Conservation (phyloP, 352 stramenopile genomes). For the Pythium aquatile region DNA sequence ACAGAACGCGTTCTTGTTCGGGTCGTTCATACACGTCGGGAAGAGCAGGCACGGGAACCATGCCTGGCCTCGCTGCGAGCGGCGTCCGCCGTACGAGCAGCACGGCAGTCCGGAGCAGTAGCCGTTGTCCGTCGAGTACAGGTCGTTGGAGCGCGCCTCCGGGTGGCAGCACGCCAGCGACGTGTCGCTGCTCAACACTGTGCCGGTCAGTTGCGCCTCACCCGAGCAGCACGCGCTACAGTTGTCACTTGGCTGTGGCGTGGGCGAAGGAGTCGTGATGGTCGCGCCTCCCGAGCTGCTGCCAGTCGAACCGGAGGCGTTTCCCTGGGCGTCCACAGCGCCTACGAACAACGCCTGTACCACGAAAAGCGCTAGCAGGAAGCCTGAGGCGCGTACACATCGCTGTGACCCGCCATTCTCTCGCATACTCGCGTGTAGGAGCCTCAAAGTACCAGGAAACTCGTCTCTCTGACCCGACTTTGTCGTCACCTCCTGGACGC, state of each 20-base stretch:
- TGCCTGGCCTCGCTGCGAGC: constrained; percentile 58
- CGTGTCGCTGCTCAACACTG: constrained; percentile 28
- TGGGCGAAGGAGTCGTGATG: constrained; percentile 7
- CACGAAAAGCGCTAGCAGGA: neutral
- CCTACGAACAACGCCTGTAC: neutral
- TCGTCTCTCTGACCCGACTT: neutral
- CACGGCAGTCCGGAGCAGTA: constrained; percentile 79
- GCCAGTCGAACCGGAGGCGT: neutral
- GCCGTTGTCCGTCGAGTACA: constrained; percentile 60
- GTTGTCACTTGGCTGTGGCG: constrained; percentile 36
- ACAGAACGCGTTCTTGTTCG: constrained; percentile 64
- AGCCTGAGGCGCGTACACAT: neutral
- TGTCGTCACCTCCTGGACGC: constrained; percentile 3
- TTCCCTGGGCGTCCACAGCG: constrained; percentile 1
- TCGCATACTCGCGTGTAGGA: constrained; percentile 11
- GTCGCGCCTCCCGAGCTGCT: neutral
- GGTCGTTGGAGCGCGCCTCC: constrained; percentile 31
- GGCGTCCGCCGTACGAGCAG: constrained; percentile 53
- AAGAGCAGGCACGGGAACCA: constrained; percentile 86
- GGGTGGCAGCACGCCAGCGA: constrained; percentile 56
- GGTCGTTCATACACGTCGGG: constrained; percentile 69
- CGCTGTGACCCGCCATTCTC: constrained; percentile 10
- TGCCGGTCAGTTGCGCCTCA: constrained; percentile 5
- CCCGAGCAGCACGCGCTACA: constrained; percentile 58
- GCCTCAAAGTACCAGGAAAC: neutral